Base-by-base conservation (phyloP, 257 asterid genomes). In the Gardenia jasminoides region DNA sequence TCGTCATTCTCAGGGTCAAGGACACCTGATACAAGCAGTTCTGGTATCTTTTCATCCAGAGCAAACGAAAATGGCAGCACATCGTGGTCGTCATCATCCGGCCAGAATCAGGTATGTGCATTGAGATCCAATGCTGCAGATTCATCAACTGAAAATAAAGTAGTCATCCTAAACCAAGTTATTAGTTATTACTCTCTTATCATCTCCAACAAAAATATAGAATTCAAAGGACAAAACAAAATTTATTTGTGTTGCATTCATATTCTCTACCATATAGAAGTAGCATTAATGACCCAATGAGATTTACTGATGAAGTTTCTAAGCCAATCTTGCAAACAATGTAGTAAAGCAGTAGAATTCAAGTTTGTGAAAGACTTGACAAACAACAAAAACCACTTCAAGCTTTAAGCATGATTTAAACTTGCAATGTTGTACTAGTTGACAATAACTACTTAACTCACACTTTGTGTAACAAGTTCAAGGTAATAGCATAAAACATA, bases 1-100 rank as follows among this genome's bases (percentile, higher is more conserved):
- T 95, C 99, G 77, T 85, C 87, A 59, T 88, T 79, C 87, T 89
- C 98, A 44, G 88, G 84, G 73, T 31, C 88, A 41, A 83, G 88
- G 80, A 67, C 90, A 78, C 87, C 91, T 59, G 94, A 95, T 70
- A 75, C 76, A 26, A 44, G 33, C 64, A 52, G 74, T 50, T 87
- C 81, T 2, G 95, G 92, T 22, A 81, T 83, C 79, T 88, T 78
- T 75, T 90, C 98, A 54, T 75, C 92, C 71, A 85, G 85, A 87
- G 88, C 98, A 16, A 78, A 74, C 76, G 98, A 90, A 28, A 92
- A 93, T 70, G 94, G 92, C 76, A 81, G 82, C 82, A 76, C 71
- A 20, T 88, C 97, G 0, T 91, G 93, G 94, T 84, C 97, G 3
- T 93, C 97, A 26, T 56, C 97, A 26, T 56, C 64, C 26, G 24